Percentiles rank a stretch among this genome's conserved stretches.
phyloP scores from a whole-genome alignment of 2,329 filamentous ascomycete genomes.

The Teratosphaeriaceae sp. region DNA sequence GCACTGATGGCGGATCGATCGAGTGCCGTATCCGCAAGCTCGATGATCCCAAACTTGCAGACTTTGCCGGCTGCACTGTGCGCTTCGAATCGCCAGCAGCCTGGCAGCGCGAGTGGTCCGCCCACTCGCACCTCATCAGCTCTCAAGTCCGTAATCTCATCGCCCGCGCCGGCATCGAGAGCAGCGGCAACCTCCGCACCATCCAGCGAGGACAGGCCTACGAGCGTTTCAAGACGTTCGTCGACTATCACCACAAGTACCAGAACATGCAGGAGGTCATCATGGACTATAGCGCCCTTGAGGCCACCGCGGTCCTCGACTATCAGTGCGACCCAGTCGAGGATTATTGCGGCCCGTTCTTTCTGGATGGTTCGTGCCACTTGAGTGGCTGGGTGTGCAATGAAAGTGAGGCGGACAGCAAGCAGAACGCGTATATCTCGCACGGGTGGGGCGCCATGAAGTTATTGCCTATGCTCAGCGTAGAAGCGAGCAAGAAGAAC shows the following conservation, averaged over 20 bases:
- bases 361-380: slow-evolving; percentile 32
- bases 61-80: slow-evolving; percentile 21
- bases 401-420: slow-evolving; percentile 23
- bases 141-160: neutral
- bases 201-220: neutral
- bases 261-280: slow-evolving; percentile 33
- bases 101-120: slow-evolving; percentile 20
- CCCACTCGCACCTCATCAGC: slow-evolving; percentile 9
- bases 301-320: slow-evolving; percentile 18
- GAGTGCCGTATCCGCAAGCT: slow-evolving; percentile 18
- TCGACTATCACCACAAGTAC: slow-evolving; percentile 17
- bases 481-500: slow-evolving; percentile 12
- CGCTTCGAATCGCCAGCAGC: slow-evolving; percentile 12
- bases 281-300: slow-evolving; percentile 25
- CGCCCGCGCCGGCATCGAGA: slow-evolving; percentile 2
- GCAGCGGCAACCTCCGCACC: neutral
- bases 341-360: slow-evolving; percentile 31
- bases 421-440: slow-evolving; percentile 29
- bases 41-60: slow-evolving; percentile 16
- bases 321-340: slow-evolving; percentile 22
- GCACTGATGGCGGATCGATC: slow-evolving; percentile 9
- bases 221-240: slow-evolving; percentile 4
- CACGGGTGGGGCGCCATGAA: slow-evolving; percentile 30
- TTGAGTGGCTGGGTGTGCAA: slow-evolving; percentile 35
- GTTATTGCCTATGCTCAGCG: slow-evolving; percentile 17